phyloP scores from a whole-genome alignment of 495 filamentous ascomycete species.

The Amphirosellinia nigrospora region DNA sequence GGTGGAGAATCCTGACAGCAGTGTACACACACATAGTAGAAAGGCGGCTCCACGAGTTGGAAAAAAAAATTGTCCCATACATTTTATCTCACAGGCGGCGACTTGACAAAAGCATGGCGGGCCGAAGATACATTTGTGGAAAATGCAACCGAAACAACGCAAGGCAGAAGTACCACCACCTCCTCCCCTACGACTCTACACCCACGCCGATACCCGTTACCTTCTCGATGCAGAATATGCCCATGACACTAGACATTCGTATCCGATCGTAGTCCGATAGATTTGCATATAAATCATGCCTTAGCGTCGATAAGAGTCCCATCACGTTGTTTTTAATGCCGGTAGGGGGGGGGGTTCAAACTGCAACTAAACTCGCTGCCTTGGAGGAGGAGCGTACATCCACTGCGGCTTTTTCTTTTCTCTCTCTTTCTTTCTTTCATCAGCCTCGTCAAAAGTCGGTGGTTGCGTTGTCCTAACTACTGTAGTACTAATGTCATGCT shows the following conservation, averaged over 20 bases:
- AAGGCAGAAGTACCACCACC: neutral
- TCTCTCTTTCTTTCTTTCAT: too few species aligned
- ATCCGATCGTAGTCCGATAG: neutral
- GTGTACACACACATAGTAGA: neutral
- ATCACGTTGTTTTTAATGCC: slow-evolving; percentile 9
- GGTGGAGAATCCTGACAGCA: neutral
- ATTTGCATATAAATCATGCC: neutral
- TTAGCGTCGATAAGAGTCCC: neutral
- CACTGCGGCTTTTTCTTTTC: neutral
- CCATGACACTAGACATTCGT: slow-evolving; percentile 5
- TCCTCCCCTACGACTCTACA: neutral
- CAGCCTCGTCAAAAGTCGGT: slow-evolving; percentile 5
- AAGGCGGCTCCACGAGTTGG: slow-evolving; percentile 13
- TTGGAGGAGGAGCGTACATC: too few species aligned
- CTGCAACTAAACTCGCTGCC: neutral
- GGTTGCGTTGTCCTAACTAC: too few species aligned
- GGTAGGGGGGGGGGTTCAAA: too few species aligned
- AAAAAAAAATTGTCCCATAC: neutral
- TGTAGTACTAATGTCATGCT: too few species aligned
- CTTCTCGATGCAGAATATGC: neutral
- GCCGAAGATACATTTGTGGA: slow-evolving; percentile 14
- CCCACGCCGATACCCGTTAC: neutral
- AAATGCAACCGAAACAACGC: slow-evolving; percentile 10
- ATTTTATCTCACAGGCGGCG: neutral
- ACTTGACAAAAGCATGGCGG: slow-evolving; percentile 10